Base-by-base conservation (phyloP, 2,329 filamentous ascomycete species). In the Ceratocystiopsis minuta region DNA sequence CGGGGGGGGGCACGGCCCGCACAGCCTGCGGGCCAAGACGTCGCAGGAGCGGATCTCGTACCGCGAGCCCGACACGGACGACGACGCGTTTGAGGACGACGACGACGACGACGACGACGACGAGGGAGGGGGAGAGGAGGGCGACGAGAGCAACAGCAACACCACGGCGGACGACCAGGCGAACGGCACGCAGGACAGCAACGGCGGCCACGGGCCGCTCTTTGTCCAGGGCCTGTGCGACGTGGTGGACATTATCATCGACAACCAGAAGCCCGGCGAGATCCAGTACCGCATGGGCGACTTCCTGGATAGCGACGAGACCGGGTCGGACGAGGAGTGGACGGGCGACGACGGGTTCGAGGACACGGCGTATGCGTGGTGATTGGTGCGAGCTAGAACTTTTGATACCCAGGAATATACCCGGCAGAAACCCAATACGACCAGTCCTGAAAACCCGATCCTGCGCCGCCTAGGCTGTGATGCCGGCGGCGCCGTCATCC, bases 251-350 rank as follows among this genome's bases (percentile, higher is more conserved):
- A 68, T 87, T 36, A 63, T 73, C 37, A 77, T 87, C 49, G 82
- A 87, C 57, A 87, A 87, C 54, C 71, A 82, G 53, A 77, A 83
- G 46, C 75, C 77, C 6, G 67, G 67, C 3, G 81, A 85, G 58
- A 61, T 69, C 18, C 75, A 79, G 46, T 82, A 69, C 48, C 68
- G 68, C 17, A 82, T 85, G 64, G 72, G 69, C 1, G 80, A 88
- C 54, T 87, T 88, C 50, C 57, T 82, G 14, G 58, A 80, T 57
- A 57, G 55, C 2, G 59, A 64, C 4, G 67, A 71, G 43, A 68
- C 72, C 33, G 66, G 72, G 34, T 64, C 62, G 3, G 70, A 72
- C 57, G 68, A 63, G 1, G 69, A 73, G 28, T 72, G 68, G 72
- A 66, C 51, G 4, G 51, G 48, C 6, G 52, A 52, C 33, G 52